These are phyloP conservation scores for Rosellinia necatrix DNA, from an alignment of 2,329 filamentous ascomycete species.

Conservation along the genomic window DNA sequence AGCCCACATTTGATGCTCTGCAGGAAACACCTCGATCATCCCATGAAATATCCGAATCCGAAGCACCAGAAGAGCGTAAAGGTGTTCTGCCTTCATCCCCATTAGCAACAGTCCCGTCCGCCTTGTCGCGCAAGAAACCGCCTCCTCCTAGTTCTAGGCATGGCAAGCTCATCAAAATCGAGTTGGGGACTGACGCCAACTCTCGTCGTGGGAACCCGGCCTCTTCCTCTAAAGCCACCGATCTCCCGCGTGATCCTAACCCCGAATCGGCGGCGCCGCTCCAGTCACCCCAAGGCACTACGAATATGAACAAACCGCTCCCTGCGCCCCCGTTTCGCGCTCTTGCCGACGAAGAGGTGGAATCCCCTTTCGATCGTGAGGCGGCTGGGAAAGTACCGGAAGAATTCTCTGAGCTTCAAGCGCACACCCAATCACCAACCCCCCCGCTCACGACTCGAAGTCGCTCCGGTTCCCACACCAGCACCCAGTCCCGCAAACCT, in stretches of 20 bases:
- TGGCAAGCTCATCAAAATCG: constrained; percentile 70
- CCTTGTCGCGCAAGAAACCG: constrained; percentile 58
- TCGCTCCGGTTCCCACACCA: constrained; percentile 38
- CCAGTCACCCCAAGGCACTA: constrained; percentile 45
- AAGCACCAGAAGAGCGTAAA: constrained; percentile 52
- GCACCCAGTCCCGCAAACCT: constrained; percentile 43
- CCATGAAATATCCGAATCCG: constrained; percentile 59
- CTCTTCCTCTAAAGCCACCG: constrained; percentile 21
- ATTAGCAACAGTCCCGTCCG: constrained; percentile 28
- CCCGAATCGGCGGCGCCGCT: constrained; percentile 34
- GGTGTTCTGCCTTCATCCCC: constrained; percentile 40
- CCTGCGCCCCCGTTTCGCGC: constrained; percentile 57
- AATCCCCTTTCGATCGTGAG: constrained; percentile 60
- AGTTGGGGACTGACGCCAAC: constrained; percentile 48
- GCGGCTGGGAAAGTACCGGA: constrained; percentile 58
- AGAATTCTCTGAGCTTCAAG: constrained; percentile 40
- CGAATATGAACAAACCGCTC: constrained; percentile 66
- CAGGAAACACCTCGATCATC: constrained; percentile 62
- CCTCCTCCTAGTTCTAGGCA: constrained; percentile 76
- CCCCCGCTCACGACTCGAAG: constrained; percentile 45
- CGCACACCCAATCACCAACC: constrained; percentile 45
- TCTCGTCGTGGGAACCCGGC: constrained; percentile 20
- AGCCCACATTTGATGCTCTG: constrained; percentile 58
- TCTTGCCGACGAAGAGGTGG: constrained; percentile 52
- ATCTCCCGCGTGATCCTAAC: constrained; percentile 33